phyloP scores from a whole-genome alignment of 208 protist species.

The Leishmania major region DNA sequence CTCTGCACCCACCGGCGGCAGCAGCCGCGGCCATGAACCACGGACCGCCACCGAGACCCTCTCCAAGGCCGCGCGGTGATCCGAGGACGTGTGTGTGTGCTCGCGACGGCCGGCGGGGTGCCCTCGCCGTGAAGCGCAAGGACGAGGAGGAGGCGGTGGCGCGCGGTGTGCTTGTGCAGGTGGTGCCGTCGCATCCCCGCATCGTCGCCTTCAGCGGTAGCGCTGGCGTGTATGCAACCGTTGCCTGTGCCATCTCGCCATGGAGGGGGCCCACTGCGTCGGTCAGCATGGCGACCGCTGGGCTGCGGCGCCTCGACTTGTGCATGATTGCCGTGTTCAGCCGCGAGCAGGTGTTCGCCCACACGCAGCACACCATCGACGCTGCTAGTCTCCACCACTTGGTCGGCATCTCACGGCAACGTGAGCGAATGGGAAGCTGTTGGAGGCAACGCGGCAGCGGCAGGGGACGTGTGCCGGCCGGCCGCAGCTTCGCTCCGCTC shows the following conservation, averaged over 20 bases:
- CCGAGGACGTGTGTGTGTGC: too few relatives aligned
- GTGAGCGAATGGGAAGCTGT: constrained; percentile 66
- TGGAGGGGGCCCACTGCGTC: constrained; percentile 62
- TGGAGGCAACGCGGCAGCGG: constrained; percentile 73
- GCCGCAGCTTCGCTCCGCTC: constrained; percentile 46
- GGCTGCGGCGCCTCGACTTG: constrained; percentile 68
- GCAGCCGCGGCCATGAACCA: too few relatives aligned
- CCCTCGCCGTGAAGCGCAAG: too few relatives aligned
- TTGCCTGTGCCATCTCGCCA: constrained; percentile 60
- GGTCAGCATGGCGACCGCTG: constrained; percentile 50
- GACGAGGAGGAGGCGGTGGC: too few relatives aligned
- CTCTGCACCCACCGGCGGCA: too few relatives aligned
- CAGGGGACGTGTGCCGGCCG: constrained; percentile 51
- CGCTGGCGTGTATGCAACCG: constrained; percentile 62
- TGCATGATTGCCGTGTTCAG: constrained; percentile 60
- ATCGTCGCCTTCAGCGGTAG: constrained; percentile 22
- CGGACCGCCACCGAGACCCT: too few relatives aligned
- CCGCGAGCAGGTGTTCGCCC: constrained; percentile 48
- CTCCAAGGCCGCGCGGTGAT: too few relatives aligned
- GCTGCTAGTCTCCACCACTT: constrained; percentile 60
- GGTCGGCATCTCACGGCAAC: constrained; percentile 63
- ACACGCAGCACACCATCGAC: constrained; percentile 70
- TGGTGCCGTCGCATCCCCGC: too few relatives aligned
- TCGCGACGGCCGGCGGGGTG: too few relatives aligned
- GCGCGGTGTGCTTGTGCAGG: too few relatives aligned